A percentile compares a stretch with the other conserved stretches of the same genome.
phyloP scores from a whole-genome alignment of 1,284 basidiomycete species.

The Gomphus bonarii region DNA sequence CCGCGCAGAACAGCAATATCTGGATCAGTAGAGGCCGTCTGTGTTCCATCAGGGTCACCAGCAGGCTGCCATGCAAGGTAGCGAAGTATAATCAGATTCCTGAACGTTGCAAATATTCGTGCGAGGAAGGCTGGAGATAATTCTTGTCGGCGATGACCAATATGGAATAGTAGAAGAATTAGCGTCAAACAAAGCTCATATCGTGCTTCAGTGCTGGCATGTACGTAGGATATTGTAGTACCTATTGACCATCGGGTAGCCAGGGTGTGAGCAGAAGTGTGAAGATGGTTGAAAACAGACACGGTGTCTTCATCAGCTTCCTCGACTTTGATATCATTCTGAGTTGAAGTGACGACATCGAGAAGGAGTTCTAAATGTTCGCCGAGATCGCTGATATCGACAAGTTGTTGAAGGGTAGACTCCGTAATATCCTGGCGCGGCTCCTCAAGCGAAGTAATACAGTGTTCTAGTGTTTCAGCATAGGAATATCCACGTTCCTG shows the following conservation, averaged over 20 bases:
- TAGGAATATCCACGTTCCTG: conserved; percentile 69
- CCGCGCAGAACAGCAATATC: conserved; percentile 2
- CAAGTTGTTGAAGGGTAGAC: conserved; percentile 22
- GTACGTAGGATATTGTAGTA: conserved; percentile 49
- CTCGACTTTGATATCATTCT: conserved; percentile 61
- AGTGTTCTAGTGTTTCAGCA: conserved; percentile 45
- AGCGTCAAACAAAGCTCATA: conserved; percentile 62
- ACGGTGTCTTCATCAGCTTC: conserved; percentile 68
- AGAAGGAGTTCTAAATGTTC: conserved; percentile 43
- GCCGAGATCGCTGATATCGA: conserved; percentile 45
- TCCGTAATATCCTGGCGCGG: neutral
- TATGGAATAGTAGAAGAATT: conserved; percentile 60
- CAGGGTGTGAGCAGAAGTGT: conserved; percentile 32
- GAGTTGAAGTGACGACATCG: conserved; percentile 60
- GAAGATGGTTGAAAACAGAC: conserved; percentile 29
- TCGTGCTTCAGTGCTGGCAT: conserved; percentile 53
- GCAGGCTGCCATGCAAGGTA: conserved; percentile 48
- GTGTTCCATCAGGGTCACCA: conserved; percentile 28
- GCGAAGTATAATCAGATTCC: conserved; percentile 59
- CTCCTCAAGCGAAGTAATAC: conserved; percentile 5
- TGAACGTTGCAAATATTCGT: conserved; percentile 70
- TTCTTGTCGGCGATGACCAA: conserved; percentile 44
- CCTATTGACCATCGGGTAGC: conserved; percentile 52
- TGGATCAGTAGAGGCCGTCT: neutral
- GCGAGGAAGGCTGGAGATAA: conserved; percentile 59